phyloP scores from a whole-genome alignment of 1,284 basidiomycete genomes.

The Microbotryomycetes sp. region DNA sequence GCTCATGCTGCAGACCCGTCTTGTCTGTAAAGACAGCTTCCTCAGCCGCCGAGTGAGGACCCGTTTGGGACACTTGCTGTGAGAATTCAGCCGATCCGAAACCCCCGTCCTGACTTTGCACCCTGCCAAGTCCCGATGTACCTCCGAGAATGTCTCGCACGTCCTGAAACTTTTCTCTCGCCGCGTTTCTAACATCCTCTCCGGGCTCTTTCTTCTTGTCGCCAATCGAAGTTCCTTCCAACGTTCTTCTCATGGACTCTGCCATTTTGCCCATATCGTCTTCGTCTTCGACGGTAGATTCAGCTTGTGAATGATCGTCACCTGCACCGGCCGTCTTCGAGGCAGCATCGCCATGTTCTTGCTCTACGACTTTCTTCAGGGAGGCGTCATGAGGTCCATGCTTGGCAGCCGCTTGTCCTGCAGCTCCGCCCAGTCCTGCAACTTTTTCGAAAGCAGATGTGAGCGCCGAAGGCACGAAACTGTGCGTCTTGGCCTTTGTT shows the following conservation, averaged over 20 bases:
- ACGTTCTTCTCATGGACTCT: constrained; percentile 7
- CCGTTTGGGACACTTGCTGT: constrained; percentile 2
- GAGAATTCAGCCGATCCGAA: constrained; percentile 5
- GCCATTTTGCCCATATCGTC: not conserved
- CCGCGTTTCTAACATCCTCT: constrained; percentile 40
- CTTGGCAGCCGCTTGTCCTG: not conserved
- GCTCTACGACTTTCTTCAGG: constrained; percentile 43
- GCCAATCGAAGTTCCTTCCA: constrained; percentile 37
- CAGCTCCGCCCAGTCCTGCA: constrained; percentile 9
- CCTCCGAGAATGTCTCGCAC: constrained; percentile 22
- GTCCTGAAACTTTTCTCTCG: constrained; percentile 38
- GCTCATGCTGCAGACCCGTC: not conserved
- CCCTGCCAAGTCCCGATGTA: constrained; percentile 1
- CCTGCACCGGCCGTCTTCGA: not conserved
- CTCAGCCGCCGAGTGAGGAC: not conserved
- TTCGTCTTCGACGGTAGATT: not conserved
- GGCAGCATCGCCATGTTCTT: constrained; percentile 42
- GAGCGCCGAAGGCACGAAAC: constrained; percentile 15
- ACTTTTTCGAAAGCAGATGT: constrained; percentile 11
- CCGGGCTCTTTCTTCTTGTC: constrained; percentile 37
- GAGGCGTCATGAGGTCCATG: constrained; percentile 44
- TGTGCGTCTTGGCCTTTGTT: constrained; percentile 4
- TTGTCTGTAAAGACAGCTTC: not conserved
- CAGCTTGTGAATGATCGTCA: not conserved
- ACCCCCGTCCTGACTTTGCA: not conserved